Base-by-base conservation (phyloP, 169 alveolate genomes). In the Neospora caninum region DNA sequence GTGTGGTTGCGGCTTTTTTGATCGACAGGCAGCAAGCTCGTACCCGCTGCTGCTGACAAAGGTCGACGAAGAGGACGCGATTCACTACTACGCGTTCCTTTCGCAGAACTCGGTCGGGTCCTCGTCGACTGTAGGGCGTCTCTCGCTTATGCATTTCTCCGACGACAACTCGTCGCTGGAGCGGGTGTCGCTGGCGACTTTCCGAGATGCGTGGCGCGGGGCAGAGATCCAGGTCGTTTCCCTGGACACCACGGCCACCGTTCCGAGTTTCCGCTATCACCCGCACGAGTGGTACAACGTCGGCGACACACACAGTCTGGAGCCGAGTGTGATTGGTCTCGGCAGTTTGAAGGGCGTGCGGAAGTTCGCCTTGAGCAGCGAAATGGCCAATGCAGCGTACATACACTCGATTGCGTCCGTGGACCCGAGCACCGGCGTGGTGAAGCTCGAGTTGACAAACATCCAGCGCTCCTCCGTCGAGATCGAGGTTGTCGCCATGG, bases 401-500 rank as follows among this genome's bases (percentile, higher is more conserved):
- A 39, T 80, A 64, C 53, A n/a, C 54, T 31, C 83, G 9, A 80
- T 73, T n/a, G 80, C 78, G 18, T 0, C 83, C 20, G 87, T 95
- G 22, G 88, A 92, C 78, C 86, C 87, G 58, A 78, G 64, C 18
- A 94, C 95, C 0, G 97, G 97, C 29, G 88, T 73, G 4, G 39
- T 95, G n/a, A 38, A 39, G 34, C 64, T 94, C 0, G 91, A 87
- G 22, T n/a, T 92, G 31, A 89, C 70, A n/a, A 93, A 41, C 42
- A 94, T 91, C 20, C 54, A 67, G 53, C 92, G 41, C 43, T 45
- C 41, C n/a, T 9, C 45, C 6, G 89, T 96, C 2, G 42, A 86
- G 13, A 39, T 95, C 1, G 42, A 70, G n/a, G 91, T 96, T 29
- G 45, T 91, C 29, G 95, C 94, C 83, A 80, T 78, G 69, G 97